Evolutionary conservation across 2,329 filamentous ascomycete species (phyloP), one percentile per base, ranked within the genome.

Genomic region (Neonectria neomacrospora): DNA sequence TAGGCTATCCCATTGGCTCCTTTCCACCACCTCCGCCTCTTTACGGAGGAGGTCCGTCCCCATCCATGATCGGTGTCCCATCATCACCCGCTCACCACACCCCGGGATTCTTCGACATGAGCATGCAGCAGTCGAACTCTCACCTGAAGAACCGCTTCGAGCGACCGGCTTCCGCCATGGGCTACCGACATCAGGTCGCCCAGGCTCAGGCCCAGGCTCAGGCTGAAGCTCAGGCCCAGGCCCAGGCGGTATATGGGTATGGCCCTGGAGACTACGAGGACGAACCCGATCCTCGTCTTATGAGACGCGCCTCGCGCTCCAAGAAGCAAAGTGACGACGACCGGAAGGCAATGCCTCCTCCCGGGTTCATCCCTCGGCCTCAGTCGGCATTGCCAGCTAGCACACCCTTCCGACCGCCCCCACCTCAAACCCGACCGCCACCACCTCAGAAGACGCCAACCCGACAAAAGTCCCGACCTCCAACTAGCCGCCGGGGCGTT

Each of bases 271-370:
- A 81, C 3, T 82, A 80, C 51, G 80, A 82, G 2, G 78, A 80
- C 11, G 77, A 81, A 5, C 73, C 78, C 28, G 72, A 77, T 3
- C 73, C 76, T 12, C 74, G 72, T 3, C 63, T 82, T 1, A 51
- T 75, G 5, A 79, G 83, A 26, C 81, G 82, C 22, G 67, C 79
- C n/a, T 85, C 84, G 1, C 71, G 77, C 34, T 76, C 76, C 12
- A 80, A 75, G 70, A 82, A 79, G 58, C 64, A 70, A 53, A 64
- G 77, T 8, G 79, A 82, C 0, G 81, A 85, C 1, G 83, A 84
- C 54, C 78, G 81, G 32, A 75, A 71, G 53, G 76, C 78, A 30
- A 85, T 86, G 83, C 84, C 85, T 22, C 84, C 84, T 11, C 83
- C 83, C 4, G 73, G 73, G 2, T 71, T 63, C 26, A 68, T 76